Conservation (phyloP, 225 moss, liverwort and hornwort species). For the Pseudoscleropodium purum region DNA sequence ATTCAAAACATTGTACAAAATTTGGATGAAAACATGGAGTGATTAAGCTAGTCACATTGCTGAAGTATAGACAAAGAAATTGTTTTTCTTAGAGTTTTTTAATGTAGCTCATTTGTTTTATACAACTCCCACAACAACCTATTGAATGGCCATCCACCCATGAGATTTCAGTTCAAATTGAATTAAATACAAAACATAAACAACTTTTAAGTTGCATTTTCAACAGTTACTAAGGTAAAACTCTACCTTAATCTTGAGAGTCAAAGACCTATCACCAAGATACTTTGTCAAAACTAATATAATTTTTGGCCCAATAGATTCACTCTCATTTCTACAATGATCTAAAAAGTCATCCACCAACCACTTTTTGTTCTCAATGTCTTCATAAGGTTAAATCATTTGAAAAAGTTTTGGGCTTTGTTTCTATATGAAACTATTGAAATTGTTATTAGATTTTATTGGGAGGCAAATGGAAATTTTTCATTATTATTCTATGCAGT, state of each 20-base stretch:
- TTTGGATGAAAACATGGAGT: background rate
- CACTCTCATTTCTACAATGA: background rate
- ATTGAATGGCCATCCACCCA: background rate
- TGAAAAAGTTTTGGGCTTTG: fast-evolving
- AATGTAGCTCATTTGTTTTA: fast-evolving
- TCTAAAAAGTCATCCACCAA: fast-evolving
- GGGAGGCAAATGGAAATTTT: fast-evolving
- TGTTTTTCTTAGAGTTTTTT: fast-evolving
- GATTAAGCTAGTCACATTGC: background rate
- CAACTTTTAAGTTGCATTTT: background rate
- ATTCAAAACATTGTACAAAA: background rate
- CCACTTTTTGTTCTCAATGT: fast-evolving
- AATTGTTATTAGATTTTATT: background rate
- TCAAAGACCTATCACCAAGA: background rate
- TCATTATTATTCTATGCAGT: too few species aligned
- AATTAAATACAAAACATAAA: background rate
- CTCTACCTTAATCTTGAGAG: fast-evolving
- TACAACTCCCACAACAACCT: background rate
- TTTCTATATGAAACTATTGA: background rate
- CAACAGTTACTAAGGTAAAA: background rate
- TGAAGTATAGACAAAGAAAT: background rate
- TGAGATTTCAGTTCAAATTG: fast-evolving
- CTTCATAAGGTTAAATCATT: fast-evolving
- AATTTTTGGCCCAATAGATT: background rate
- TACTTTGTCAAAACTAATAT: background rate